phyloP scores from a whole-genome alignment of 805 yeast genomes.

The Teunomyces kruisii region DNA sequence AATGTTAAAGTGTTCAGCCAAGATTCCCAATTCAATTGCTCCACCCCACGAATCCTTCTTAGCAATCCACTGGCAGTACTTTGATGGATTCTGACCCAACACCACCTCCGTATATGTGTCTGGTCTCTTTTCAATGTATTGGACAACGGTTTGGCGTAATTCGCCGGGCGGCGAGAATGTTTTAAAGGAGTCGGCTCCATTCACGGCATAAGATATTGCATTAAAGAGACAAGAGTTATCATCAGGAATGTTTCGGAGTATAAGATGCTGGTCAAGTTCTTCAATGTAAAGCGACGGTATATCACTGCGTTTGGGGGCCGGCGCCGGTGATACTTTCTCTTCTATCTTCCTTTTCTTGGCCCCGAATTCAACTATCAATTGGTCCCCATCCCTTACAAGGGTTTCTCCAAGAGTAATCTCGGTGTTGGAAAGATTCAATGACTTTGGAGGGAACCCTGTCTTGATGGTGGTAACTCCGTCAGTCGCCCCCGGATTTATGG shows the following conservation, averaged over 20 bases:
- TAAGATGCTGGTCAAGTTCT: constrained; percentile 32
- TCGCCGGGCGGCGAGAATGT: constrained; percentile 45
- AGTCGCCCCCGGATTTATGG: not conserved
- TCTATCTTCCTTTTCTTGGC: not conserved
- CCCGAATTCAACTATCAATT: constrained; percentile 40
- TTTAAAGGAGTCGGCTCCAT: constrained; percentile 27
- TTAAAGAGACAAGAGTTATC: constrained; percentile 79
- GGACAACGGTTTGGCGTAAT: constrained; percentile 53
- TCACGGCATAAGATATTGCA: constrained; percentile 55
- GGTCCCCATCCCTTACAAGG: constrained; percentile 62
- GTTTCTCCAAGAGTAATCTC: constrained; percentile 29
- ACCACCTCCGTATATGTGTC: constrained; percentile 53
- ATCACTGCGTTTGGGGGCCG: constrained; percentile 10
- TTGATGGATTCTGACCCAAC: constrained; percentile 48
- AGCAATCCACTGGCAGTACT: constrained; percentile 62
- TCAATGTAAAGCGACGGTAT: constrained; percentile 26
- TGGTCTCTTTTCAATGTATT: constrained; percentile 39
- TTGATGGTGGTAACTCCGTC: constrained; percentile 29
- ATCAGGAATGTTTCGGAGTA: constrained; percentile 63
- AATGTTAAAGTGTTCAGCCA: constrained; percentile 51
- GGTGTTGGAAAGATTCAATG: constrained; percentile 29
- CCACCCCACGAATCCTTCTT: constrained; percentile 76
- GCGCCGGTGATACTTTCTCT: not conserved
- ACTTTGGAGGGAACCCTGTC: constrained; percentile 63
- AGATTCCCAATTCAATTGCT: constrained; percentile 69